A percentile compares a stretch with the other conserved stretches of the same genome.
Conservation (phyloP, 1,139 yeast genomes). For the Suhomyces bokatorum region DNA sequence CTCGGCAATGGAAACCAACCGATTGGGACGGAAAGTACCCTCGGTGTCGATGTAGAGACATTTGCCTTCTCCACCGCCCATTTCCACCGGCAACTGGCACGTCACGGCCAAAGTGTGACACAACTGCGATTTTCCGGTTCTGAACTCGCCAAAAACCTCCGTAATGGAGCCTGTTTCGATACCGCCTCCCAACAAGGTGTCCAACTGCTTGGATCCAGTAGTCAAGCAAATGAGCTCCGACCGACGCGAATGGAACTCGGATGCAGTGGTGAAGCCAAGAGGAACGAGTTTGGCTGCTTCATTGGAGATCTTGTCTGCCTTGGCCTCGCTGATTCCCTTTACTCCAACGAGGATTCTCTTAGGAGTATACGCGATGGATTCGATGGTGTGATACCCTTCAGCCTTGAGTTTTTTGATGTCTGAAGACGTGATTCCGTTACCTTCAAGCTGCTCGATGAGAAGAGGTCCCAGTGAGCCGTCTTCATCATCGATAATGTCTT, state of each 20-base stretch:
- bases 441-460: conserved; percentile 55
- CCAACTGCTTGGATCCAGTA: conserved; percentile 93
- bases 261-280: conserved; percentile 96
- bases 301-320: conserved; percentile 79
- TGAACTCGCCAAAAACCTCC: conserved; percentile 94
- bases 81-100: conserved; percentile 92
- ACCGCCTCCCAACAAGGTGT: conserved; percentile 94
- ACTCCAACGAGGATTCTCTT: conserved; percentile 73
- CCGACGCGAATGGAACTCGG: conserved; percentile 88
- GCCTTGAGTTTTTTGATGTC: conserved; percentile 82
- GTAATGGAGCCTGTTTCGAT: conserved; percentile 97
- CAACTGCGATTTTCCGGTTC: conserved; percentile 96
- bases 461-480: conserved; percentile 45
- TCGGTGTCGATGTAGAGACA: conserved; percentile 96
- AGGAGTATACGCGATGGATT: conserved; percentile 87
- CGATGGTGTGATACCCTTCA: conserved; percentile 87
- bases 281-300: conserved; percentile 91
- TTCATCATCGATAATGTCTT: conserved; percentile 32
- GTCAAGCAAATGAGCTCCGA: conserved; percentile 89
- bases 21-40: conserved; percentile 91
- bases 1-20: conserved; percentile 86
- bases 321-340: conserved; percentile 93
- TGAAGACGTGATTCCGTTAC: conserved; percentile 80
- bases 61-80: conserved; percentile 99
- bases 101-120: conserved; percentile 97